Conservation (phyloP, 2,329 filamentous ascomycete species). For the Sarocladium strictum region DNA sequence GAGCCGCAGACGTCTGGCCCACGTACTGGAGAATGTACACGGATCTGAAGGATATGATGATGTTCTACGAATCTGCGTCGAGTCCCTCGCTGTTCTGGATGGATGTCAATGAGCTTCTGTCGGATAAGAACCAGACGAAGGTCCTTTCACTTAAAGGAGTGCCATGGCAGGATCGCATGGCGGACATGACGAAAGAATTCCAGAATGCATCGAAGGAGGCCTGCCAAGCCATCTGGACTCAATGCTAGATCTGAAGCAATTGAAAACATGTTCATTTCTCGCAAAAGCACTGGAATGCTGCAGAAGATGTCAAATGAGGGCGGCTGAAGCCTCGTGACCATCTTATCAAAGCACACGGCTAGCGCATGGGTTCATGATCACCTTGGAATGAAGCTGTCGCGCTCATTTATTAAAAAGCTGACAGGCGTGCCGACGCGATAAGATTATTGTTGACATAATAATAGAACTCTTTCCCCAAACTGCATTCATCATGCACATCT, state of each 20-base stretch:
- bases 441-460: too few species aligned
- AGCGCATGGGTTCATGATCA: too few species aligned
- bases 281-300: too few species aligned
- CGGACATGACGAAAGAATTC: constrained; percentile 13
- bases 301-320: too few species aligned
- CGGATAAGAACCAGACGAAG: neutral
- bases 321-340: too few species aligned
- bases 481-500: too few species aligned
- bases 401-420: too few species aligned
- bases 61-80: constrained; percentile 15
- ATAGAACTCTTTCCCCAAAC: too few species aligned
- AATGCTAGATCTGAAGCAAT: neutral
- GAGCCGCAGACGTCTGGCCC: constrained; percentile 12
- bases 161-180: constrained; percentile 11
- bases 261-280: too few species aligned
- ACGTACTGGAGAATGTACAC: constrained; percentile 16
- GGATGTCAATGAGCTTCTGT: constrained; percentile 9
- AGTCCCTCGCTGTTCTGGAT: constrained; percentile 13
- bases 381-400: too few species aligned
- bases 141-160: constrained; percentile 4
- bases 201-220: neutral
- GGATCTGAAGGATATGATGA: constrained; percentile 6
- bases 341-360: too few species aligned
- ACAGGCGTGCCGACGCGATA: too few species aligned
- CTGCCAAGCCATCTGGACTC: neutral